phyloP scores from a whole-genome alignment of 2,329 filamentous ascomycete genomes.

The Fusarium sp. region DNA sequence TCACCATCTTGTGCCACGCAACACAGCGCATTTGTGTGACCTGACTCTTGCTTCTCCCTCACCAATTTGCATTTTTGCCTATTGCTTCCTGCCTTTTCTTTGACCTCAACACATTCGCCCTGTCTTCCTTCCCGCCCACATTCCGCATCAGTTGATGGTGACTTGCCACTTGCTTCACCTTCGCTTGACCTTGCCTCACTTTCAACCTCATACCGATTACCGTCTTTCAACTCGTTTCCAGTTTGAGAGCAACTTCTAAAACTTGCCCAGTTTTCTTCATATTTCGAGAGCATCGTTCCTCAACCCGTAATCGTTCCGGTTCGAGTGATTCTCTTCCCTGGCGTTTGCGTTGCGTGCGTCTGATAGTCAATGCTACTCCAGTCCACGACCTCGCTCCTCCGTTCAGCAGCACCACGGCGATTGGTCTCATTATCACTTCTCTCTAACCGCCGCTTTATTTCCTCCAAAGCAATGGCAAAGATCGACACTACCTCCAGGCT shows the following conservation, averaged over 20 bases:
- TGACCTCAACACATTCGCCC: neutral
- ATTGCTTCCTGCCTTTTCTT: neutral
- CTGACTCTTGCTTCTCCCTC: neutral
- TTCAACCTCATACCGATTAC: neutral
- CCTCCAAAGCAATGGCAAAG: constrained; percentile 46
- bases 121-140: neutral
- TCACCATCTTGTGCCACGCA: neutral
- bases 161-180: neutral
- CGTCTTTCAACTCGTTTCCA: neutral
- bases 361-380: constrained; percentile 42
- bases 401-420: constrained; percentile 32
- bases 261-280: neutral
- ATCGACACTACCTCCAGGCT: constrained; percentile 85
- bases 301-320: neutral
- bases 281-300: constrained; percentile 1
- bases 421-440: constrained; percentile 14
- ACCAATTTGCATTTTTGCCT: neutral
- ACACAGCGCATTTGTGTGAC: constrained; percentile 3
- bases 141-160: neutral
- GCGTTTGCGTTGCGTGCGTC: constrained; percentile 29
- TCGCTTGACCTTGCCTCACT: neutral
- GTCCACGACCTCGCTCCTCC: constrained; percentile 37
- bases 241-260: neutral
- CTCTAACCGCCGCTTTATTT: constrained; percentile 29
- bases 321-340: constrained; percentile 18